Percentiles rank a stretch among this genome's conserved stretches.
phyloP scores from a whole-genome alignment of 2,329 filamentous ascomycete genomes.

The Xylaria sp. region DNA sequence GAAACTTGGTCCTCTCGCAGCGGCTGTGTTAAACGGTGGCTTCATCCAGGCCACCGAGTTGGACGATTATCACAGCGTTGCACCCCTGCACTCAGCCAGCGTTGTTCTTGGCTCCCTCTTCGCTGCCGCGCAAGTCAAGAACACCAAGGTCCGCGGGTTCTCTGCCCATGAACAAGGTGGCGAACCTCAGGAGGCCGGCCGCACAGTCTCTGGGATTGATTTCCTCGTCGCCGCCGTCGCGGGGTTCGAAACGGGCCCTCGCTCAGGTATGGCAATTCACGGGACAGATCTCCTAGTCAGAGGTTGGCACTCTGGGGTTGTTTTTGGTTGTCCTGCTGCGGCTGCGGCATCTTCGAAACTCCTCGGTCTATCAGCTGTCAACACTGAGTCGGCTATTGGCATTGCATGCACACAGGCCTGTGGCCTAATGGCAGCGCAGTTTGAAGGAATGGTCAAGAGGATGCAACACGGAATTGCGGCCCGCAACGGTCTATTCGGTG shows the following conservation, averaged over 20 bases:
- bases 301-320: constrained; percentile 55
- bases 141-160: constrained; percentile 18
- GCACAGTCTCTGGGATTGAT: constrained; percentile 43
- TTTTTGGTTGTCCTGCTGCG: constrained; percentile 53
- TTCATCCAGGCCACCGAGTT: constrained; percentile 58
- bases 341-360: constrained; percentile 48
- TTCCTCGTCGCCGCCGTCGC: constrained; percentile 50
- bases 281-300: constrained; percentile 52
- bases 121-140: constrained; percentile 44
- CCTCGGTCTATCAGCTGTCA: constrained; percentile 44
- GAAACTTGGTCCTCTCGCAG: constrained; percentile 50
- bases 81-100: constrained; percentile 45
- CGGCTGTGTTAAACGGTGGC: constrained; percentile 55
- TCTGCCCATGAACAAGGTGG: neutral
- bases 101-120: constrained; percentile 49
- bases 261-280: constrained; percentile 46
- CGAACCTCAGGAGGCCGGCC: constrained; percentile 13
- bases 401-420: constrained; percentile 54
- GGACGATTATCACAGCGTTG: constrained; percentile 55
- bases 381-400: constrained; percentile 52
- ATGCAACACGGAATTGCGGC: constrained; percentile 60
- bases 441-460: constrained; percentile 55
- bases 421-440: constrained; percentile 56
- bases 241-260: constrained; percentile 54
- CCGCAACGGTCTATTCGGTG: constrained; percentile 54